phyloP scores from a whole-genome alignment of 1,139 yeast genomes.

The Hyphopichia buzzinii region DNA sequence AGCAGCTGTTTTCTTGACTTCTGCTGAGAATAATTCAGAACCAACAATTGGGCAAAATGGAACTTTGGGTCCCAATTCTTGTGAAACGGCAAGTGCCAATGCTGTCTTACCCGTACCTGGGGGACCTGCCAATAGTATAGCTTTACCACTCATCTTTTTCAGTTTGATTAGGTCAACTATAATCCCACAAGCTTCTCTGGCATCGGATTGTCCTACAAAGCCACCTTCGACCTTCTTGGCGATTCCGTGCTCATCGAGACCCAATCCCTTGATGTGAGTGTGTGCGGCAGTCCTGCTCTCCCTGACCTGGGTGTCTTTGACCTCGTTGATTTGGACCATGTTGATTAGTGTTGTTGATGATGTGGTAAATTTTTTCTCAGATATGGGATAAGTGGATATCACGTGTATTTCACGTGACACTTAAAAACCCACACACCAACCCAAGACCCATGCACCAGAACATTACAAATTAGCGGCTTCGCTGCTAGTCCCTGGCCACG shows the following conservation, averaged over 20 bases:
- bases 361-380: too few species aligned
- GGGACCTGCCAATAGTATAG: slow-evolving; percentile 93
- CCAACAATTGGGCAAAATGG: slow-evolving; percentile 99
- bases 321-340: slow-evolving; percentile 87
- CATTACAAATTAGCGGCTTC: too few species aligned
- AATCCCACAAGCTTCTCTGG: slow-evolving; percentile 97
- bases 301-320: slow-evolving; percentile 57
- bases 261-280: slow-evolving; percentile 94
- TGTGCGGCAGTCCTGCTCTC: slow-evolving; percentile 92
- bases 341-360: too few species aligned
- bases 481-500: too few species aligned
- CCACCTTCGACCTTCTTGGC: slow-evolving; percentile 91
- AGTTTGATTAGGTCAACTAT: slow-evolving; percentile 92
- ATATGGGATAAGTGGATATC: too few species aligned
- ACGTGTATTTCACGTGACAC: too few species aligned
- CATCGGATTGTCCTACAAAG: slow-evolving; percentile 90
- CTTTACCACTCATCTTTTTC: slow-evolving; percentile 93
- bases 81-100: slow-evolving; percentile 91
- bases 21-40: slow-evolving; percentile 91
- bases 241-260: slow-evolving; percentile 84
- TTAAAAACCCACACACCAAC: too few species aligned
- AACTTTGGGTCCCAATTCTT: slow-evolving; percentile 96
- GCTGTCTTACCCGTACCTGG: slow-evolving; percentile 99
- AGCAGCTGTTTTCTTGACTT: slow-evolving; percentile 95
- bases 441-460: too few species aligned